Base-by-base conservation (phyloP, 2,329 filamentous ascomycete genomes). In the Arthrobotrys musiformis region DNA sequence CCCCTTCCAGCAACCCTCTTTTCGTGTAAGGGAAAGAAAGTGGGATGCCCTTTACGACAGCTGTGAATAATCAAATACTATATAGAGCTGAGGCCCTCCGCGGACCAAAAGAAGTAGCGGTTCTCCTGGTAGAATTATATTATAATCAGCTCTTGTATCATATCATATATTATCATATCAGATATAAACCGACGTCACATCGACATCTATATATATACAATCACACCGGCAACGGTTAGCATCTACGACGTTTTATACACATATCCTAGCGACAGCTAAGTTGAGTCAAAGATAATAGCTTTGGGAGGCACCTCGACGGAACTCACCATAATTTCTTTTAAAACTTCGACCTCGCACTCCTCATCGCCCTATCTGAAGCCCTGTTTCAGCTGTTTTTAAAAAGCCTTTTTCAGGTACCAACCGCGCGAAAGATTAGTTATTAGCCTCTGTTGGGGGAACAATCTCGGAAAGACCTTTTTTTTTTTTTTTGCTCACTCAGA, bases 381-480 rank as follows among this genome's bases (percentile, higher is more conserved):
- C 70, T 67, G 70, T 75, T 33, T 68, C 46, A 54, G 70, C 54
- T 42, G 9, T 17, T 42, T 19, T 19, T 19, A 42, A 42, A 42
- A 30, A n/a, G n/a, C n/a, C 15, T 37, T 52, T 50, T 24, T 52
- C 64, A 66, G 58, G 58, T 64, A 70, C 63, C 46, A 4, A 35
- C 19, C n/a, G 13, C 40, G 26, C 35, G 22, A 64, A 54, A n/a
- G 22, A 64, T 58, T 64, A 70, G 48, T n/a, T n/a, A n/a, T n/a
- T n/a, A n/a, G n/a, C n/a, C 58, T 76, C 64, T 52, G 72, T 70
- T 76, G 72, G 72, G 70, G 70, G 72, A 76, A 37, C 48, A 76
- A 64, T 70, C 37, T 70, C 72, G 72, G 72, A 76, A 70, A 76
- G 72, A 76, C 48, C 61, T 64, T 24, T 56, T 56, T 54, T 28